Evolutionary conservation across 2,329 filamentous ascomycete species (phyloP).

Genomic region (Apiospora arundinis): DNA sequence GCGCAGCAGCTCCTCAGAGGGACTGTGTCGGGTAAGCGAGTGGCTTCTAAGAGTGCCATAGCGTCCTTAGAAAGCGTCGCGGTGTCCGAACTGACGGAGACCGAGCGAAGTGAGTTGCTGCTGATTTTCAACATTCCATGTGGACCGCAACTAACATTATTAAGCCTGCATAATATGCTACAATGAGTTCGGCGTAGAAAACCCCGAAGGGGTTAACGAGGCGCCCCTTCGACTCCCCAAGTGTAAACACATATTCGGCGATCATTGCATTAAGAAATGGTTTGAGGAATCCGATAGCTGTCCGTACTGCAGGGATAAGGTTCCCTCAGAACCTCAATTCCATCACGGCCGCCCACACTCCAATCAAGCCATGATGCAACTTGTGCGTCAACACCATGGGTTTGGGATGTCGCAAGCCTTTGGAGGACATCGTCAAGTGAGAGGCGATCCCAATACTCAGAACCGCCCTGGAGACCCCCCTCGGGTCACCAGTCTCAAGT

Average conservation of each 20-base stretch:
- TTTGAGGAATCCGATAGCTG: conserved; percentile 67
- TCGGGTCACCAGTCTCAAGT: background rate
- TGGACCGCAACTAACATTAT: background rate
- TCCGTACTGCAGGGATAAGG: conserved; percentile 68
- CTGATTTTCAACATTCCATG: background rate
- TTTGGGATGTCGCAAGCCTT: conserved; percentile 5
- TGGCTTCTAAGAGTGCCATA: conserved; percentile 56
- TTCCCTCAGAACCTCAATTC: conserved; percentile 55
- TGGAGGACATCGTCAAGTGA: background rate
- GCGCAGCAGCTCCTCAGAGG: conserved; percentile 55
- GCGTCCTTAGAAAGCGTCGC: conserved; percentile 54
- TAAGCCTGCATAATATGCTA: conserved; percentile 69
- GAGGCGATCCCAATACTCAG: background rate
- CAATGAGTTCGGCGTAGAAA: conserved; percentile 63
- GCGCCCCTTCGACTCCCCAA: conserved; percentile 63
- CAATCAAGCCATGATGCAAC: conserved; percentile 10
- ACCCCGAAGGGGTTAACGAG: conserved; percentile 65
- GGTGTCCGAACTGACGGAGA: conserved; percentile 50
- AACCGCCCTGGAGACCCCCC: background rate
- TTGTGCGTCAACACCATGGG: background rate
- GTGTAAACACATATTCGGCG: conserved; percentile 69
- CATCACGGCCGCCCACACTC: conserved; percentile 21
- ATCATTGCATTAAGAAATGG: conserved; percentile 71
- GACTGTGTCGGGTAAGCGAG: conserved; percentile 48
- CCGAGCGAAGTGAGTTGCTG: conserved; percentile 53